These are phyloP conservation scores for Skeletonema tropicum DNA, from an alignment of 108 stramenopile species.

Conservation along the genomic window DNA sequence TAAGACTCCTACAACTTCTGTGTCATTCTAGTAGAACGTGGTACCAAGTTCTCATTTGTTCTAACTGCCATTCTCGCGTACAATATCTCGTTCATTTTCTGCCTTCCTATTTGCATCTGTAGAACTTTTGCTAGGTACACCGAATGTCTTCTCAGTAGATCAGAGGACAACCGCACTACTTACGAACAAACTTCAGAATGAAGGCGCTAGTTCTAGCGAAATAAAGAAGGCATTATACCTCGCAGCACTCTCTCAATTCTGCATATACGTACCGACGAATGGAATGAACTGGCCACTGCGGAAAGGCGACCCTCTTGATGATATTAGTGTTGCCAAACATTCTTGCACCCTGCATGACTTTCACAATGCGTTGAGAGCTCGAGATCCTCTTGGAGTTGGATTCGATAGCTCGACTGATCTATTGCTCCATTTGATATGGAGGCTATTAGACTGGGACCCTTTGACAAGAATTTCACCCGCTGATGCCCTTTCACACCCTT, in stretches of 20 bases:
- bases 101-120: conserved; percentile 17
- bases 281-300: conserved; percentile 69
- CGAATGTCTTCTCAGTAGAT: conserved; percentile 93
- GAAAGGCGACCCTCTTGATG: conserved; percentile 73
- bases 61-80: neutral
- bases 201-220: conserved; percentile 65
- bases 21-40: conserved; percentile 19
- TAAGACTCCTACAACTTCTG: conserved; percentile 59
- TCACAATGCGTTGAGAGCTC: conserved; percentile 71
- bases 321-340: conserved; percentile 41
- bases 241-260: conserved; percentile 84
- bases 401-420: conserved; percentile 68
- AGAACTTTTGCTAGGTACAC: conserved; percentile 92
- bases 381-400: conserved; percentile 83
- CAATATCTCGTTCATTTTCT: neutral
- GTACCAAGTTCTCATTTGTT: neutral
- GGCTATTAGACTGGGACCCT: conserved; percentile 78
- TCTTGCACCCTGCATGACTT: conserved; percentile 76
- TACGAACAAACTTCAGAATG: conserved; percentile 68
- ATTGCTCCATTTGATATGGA: conserved; percentile 81
- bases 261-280: conserved; percentile 71
- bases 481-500: conserved; percentile 79
- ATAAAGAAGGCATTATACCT: conserved; percentile 73
- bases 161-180: conserved; percentile 89
- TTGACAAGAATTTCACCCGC: conserved; percentile 65